Base-by-base conservation (phyloP, 192 early-diverging fungal species). In the Coemansia sp. region DNA sequence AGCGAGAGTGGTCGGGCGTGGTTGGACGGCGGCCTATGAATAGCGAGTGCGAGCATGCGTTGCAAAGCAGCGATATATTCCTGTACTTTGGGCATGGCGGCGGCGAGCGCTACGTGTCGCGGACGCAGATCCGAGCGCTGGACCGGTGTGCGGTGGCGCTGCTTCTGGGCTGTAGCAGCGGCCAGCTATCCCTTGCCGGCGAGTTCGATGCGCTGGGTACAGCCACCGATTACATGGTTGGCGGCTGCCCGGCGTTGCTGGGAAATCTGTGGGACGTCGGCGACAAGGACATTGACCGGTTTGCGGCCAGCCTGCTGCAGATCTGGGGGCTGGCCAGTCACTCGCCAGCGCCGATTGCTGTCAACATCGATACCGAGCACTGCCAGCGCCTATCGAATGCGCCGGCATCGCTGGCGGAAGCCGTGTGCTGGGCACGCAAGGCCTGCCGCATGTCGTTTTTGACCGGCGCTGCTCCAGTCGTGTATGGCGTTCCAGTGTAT, bases 221-320 rank as follows among this genome's bases (percentile, higher is more conserved):
- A 22, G 83, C 87, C 0, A 55, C 91, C 15, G 84, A 92, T 60
- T 99, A 95, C 60, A 44, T 99, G 20, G 62, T 94, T 29, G 91
- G 78, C 19, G 91, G 92, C 22, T 85, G 90, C 56, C 90, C 89
- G 5, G 80, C 91, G 1, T 59, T 99, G 1, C 87, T 95, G 3
- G 92, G 88, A 17, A 99, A 95, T 49, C 73, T 99, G 20, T 99
- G 97, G 97, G 97, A 99, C 68, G 93, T 99, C 6, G 97, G 94
- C 2, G 97, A 99, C 66, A 80, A 84, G 55, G 94, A 96, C 61
- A 89, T 99, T 57, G 97, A 99, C 64, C 81, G 87, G 10, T 93
- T 95, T 54, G 87, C 87, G 2, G 81, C 82, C 20, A 60, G 70
- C 0, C 36, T 94, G 70, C 75, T 99, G 55, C 58, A 62, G 2